A percentile compares a stretch with the other conserved stretches of the same genome.
phyloP scores from a whole-genome alignment of 129 eudicot species.

The Centrapalus pauciflorus region DNA sequence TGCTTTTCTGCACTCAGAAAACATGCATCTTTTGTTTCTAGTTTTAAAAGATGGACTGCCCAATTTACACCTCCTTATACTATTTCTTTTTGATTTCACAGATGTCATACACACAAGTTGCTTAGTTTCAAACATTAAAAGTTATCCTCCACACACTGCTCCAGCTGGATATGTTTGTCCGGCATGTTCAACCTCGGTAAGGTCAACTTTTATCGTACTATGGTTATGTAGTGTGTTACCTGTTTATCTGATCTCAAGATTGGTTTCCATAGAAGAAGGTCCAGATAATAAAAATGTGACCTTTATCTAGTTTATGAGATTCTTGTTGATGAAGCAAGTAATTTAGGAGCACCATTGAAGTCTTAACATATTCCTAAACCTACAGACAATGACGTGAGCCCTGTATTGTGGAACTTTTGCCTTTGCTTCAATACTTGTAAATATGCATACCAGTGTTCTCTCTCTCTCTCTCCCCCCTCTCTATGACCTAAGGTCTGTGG shows the following conservation, averaged over 20 bases:
- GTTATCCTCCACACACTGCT: conserved; percentile 87
- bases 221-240: background rate
- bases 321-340: background rate
- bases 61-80: background rate
- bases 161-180: conserved; percentile 97
- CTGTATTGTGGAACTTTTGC: background rate
- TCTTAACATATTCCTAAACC: background rate
- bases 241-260: background rate
- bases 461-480: too few species aligned
- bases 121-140: conserved; percentile 71
- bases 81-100: conserved; percentile 20
- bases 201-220: conserved; percentile 28
- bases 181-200: conserved; percentile 76
- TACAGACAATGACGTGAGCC: background rate
- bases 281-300: background rate
- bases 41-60: background rate
- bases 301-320: background rate
- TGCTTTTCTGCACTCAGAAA: conserved; percentile 28
- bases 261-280: background rate
- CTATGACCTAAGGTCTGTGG: too few species aligned
- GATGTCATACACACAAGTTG: conserved; percentile 86
- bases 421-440: background rate
- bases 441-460: background rate
- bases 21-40: conserved; percentile 6
- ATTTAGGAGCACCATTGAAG: background rate